Percentiles rank a stretch among this genome's conserved stretches.
Conservation (phyloP, 129 eudicot genomes). For the Lactuca sativa region DNA sequence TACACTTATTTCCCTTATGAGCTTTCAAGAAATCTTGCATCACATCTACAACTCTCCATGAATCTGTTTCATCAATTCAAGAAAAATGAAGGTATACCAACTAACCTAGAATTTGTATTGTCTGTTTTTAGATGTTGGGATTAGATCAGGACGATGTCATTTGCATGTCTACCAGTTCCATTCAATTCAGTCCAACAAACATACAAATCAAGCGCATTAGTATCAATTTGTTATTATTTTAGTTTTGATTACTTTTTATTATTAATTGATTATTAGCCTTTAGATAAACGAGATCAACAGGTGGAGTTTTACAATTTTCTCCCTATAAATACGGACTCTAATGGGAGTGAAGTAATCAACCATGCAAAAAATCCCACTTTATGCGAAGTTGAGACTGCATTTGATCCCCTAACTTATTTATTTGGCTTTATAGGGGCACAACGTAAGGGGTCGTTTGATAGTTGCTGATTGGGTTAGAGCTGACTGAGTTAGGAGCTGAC, state of each 20-base stretch:
- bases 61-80: constrained; percentile 26
- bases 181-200: too few relatives aligned
- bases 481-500: too few relatives aligned
- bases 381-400: too few relatives aligned
- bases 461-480: too few relatives aligned
- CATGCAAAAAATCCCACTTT: constrained; percentile 21
- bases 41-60: constrained; percentile 34
- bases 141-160: too few relatives aligned
- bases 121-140: too few relatives aligned
- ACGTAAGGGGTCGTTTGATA: too few relatives aligned
- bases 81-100: constrained; percentile 31
- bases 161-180: too few relatives aligned
- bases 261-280: neutral
- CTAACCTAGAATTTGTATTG: neutral
- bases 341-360: constrained; percentile 63
- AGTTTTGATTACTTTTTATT: neutral
- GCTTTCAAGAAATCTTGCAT: constrained; percentile 28
- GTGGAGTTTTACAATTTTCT: constrained; percentile 76
- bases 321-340: constrained; percentile 64
- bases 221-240: too few relatives aligned
- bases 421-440: too few relatives aligned
- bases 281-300: constrained; percentile 37
- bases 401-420: too few relatives aligned
- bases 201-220: neutral
- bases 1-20: constrained; percentile 30